A percentile compares a stretch with the other conserved stretches of the same genome.
Evolutionary conservation across 768 basidiomycete genomes (phyloP).

Genomic region (Calocybe indica): DNA sequence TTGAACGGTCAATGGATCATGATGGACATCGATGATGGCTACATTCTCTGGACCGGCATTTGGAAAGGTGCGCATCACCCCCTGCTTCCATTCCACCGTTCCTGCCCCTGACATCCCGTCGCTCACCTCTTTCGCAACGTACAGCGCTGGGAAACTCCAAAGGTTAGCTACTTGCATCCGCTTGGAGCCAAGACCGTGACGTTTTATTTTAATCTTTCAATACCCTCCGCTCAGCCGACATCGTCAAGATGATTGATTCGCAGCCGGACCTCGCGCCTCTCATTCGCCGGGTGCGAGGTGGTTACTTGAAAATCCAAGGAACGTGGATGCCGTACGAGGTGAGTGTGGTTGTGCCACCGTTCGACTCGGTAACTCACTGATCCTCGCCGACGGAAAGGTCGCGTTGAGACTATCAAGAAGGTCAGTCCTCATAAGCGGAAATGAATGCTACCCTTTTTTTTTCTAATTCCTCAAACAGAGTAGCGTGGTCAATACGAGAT

Average conservation of each 20-base stretch:
- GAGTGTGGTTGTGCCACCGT: slow-evolving; percentile 13
- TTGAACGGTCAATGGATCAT: slow-evolving; percentile 90
- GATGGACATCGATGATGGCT: slow-evolving; percentile 94
- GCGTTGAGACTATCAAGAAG: slow-evolving; percentile 75
- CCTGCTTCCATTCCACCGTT: neutral
- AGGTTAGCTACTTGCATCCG: slow-evolving; percentile 36
- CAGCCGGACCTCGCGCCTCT: slow-evolving; percentile 82
- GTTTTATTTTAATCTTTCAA: slow-evolving; percentile 8
- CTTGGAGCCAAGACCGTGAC: neutral
- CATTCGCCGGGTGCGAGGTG: slow-evolving; percentile 79
- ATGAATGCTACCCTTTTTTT: neutral
- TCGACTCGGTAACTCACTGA: neutral
- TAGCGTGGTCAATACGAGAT: slow-evolving; percentile 84
- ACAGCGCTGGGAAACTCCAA: slow-evolving; percentile 85
- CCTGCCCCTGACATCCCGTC: neutral
- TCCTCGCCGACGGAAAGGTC: slow-evolving; percentile 37
- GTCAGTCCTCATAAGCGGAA: slow-evolving; percentile 33
- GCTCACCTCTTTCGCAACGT: slow-evolving; percentile 10
- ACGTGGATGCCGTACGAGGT: slow-evolving; percentile 95
- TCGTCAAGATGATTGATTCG: slow-evolving; percentile 89
- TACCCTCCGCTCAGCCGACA: slow-evolving; percentile 55
- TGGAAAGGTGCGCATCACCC: slow-evolving; percentile 68
- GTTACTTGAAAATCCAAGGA: slow-evolving; percentile 88
- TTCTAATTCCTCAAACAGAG: slow-evolving; percentile 37
- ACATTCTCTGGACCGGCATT: slow-evolving; percentile 89